phyloP scores from a whole-genome alignment of 2,329 filamentous ascomycete genomes.

The Colletotrichum sp. region DNA sequence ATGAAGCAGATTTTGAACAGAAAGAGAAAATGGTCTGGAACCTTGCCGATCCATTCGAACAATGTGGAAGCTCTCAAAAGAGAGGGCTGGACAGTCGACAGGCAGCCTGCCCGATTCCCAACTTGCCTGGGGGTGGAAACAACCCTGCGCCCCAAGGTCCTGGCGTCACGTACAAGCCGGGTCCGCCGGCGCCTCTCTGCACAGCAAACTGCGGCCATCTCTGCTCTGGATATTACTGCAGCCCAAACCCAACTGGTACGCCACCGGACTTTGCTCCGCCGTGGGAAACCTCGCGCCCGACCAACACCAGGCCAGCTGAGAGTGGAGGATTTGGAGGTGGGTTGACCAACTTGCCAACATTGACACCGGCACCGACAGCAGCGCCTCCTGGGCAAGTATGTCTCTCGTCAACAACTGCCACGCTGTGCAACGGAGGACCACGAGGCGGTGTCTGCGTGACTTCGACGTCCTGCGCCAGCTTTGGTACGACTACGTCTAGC shows the following conservation, averaged over 20 bases:
- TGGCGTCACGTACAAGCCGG: neutral
- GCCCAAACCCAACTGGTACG: neutral
- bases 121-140: neutral
- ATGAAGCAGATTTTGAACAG: neutral
- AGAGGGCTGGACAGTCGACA: neutral
- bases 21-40: neutral
- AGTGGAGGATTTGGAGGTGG: neutral
- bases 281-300: neutral
- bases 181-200: neutral
- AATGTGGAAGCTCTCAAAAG: neutral
- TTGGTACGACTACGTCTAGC: neutral
- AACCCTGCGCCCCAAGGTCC: neutral
- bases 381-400: neutral
- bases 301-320: neutral
- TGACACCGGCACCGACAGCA: neutral
- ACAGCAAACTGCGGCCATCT: neutral
- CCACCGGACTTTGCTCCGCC: neutral
- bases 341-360: neutral
- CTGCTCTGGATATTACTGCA: neutral
- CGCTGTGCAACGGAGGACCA: neutral
- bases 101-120: neutral
- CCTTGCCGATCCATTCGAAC: neutral
- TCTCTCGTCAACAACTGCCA: neutral
- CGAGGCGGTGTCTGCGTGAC: neutral
- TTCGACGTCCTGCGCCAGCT: neutral